Conservation (phyloP, 768 basidiomycete species). For the Lentinula boryana region DNA sequence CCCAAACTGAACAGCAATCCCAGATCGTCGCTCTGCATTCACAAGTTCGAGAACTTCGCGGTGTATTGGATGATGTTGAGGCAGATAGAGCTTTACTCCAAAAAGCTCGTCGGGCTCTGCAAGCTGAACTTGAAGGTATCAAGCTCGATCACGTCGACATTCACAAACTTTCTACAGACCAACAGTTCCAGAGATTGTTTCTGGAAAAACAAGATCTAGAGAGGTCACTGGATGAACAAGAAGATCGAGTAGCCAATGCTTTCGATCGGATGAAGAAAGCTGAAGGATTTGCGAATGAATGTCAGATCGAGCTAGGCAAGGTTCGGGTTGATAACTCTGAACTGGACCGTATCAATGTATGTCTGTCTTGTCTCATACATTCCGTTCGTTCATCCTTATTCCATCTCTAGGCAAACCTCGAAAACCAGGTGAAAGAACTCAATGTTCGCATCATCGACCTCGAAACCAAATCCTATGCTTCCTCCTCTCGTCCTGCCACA, state of each 20-base stretch:
- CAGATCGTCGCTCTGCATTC: constrained; percentile 82
- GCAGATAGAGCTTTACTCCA: constrained; percentile 73
- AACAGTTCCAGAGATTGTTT: constrained; percentile 68
- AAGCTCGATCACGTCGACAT: constrained; percentile 71
- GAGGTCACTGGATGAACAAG: constrained; percentile 70
- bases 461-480: constrained; percentile 71
- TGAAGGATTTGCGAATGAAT: constrained; percentile 69
- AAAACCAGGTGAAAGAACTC: constrained; percentile 82
- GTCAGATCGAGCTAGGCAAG: constrained; percentile 69
- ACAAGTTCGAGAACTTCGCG: constrained; percentile 78
- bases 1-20: constrained; percentile 75
- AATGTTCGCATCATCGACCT: constrained; percentile 80
- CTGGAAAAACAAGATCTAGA: constrained; percentile 81
- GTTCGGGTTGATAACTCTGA: constrained; percentile 78
- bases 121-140: constrained; percentile 76
- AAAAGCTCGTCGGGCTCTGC: constrained; percentile 75
- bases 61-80: constrained; percentile 81
- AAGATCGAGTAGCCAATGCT: constrained; percentile 65
- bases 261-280: constrained; percentile 79
- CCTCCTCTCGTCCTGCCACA: constrained; percentile 50
- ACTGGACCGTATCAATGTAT: constrained; percentile 71
- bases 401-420: constrained; percentile 59
- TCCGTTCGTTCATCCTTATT: neutral
- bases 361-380: constrained; percentile 9
- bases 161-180: constrained; percentile 62